Evolutionary conservation across 2,329 filamentous ascomycete genomes (phyloP), one percentile per base, ranked within the genome.

Genomic region (Myriangium duriaei): DNA sequence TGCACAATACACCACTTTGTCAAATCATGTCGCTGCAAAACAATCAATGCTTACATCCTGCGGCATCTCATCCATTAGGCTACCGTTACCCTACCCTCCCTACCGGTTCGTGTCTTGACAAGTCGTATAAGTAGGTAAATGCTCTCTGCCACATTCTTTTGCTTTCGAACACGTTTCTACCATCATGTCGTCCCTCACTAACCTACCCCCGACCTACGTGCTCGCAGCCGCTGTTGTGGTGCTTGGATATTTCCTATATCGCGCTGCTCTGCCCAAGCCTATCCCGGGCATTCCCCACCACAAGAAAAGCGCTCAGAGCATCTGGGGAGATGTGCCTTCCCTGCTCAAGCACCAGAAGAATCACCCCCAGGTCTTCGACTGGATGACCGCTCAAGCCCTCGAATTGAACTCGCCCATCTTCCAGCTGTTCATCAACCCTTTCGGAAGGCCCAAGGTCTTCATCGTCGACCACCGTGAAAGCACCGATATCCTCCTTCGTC

Each of bases 241-340:
- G n/a, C 21, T 41, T 3, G 12, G 40, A 12, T 43, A 38, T 28
- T 7, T 39, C 10, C 19, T 49, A 0, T 53, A 52, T 30, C 42
- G 38, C 37, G 40, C 40, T 32, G 44, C 46, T 6, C 49, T 68
- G 0, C 66, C 64, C 1, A 61, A 56, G 34, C 65, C 67, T 2
- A 53, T 69, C 4, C 51, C 62, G 3, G 61, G 60, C 6, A 68
- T 71, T 30, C 64, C 67, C 3, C 63, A 66, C 55, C 63, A 67
- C 42, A 45, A 43, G 7, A 46, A 51, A 13, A 54, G 65, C 0
- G 51, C 55, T 2, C 45, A 42, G 1, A 51, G 34, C 3, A 19
- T 68, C 1, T 48, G 67, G 10, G 67, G 67, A 4, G 65, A 70
- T 42, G 43, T 63, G 1, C 61, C 62, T 1, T 60, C 59, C 33